Evolutionary conservation across 2,329 filamentous ascomycete genomes (phyloP).

Genomic region (Colletotrichum nymphaeae): DNA sequence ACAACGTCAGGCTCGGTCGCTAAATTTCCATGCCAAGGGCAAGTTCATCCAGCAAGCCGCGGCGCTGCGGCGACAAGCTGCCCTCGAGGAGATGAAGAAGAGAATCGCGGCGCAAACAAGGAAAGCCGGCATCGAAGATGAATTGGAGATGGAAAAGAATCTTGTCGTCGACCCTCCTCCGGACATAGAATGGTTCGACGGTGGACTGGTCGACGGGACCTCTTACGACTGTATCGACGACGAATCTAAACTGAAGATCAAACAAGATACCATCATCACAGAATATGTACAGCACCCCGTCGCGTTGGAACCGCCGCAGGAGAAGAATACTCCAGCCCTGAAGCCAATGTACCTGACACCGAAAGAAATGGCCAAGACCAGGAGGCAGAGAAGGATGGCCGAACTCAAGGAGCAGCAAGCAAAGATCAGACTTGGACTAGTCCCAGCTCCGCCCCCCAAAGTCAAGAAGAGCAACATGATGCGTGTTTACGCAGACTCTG

Average conservation of each 20-base stretch:
- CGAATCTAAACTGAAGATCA: constrained; percentile 76
- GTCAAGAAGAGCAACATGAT: constrained; percentile 98
- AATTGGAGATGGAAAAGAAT: constrained; percentile 87
- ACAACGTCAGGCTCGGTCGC: constrained; percentile 76
- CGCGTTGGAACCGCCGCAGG: constrained; percentile 89
- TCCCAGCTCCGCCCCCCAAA: constrained; percentile 91
- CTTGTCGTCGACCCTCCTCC: constrained; percentile 88
- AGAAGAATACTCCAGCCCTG: constrained; percentile 79
- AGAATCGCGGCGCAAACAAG: constrained; percentile 88
- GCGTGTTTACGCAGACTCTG: constrained; percentile 73
- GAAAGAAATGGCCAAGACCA: constrained; percentile 91
- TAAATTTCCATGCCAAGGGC: constrained; percentile 94
- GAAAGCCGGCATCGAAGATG: constrained; percentile 94
- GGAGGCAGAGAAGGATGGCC: constrained; percentile 89
- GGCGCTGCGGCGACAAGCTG: constrained; percentile 86
- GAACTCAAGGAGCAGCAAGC: constrained; percentile 96
- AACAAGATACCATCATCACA: constrained; percentile 88
- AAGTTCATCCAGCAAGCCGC: constrained; percentile 97
- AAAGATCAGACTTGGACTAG: constrained; percentile 91
- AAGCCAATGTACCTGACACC: constrained; percentile 94
- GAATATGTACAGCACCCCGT: constrained; percentile 94
- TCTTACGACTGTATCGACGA: constrained; percentile 77
- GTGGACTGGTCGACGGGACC: constrained; percentile 81
- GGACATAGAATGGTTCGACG: constrained; percentile 97
- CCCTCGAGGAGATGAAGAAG: constrained; percentile 94